These are phyloP conservation scores for Vicia faba DNA, from an alignment of 306 rosid genomes.

Conservation along the genomic window DNA sequence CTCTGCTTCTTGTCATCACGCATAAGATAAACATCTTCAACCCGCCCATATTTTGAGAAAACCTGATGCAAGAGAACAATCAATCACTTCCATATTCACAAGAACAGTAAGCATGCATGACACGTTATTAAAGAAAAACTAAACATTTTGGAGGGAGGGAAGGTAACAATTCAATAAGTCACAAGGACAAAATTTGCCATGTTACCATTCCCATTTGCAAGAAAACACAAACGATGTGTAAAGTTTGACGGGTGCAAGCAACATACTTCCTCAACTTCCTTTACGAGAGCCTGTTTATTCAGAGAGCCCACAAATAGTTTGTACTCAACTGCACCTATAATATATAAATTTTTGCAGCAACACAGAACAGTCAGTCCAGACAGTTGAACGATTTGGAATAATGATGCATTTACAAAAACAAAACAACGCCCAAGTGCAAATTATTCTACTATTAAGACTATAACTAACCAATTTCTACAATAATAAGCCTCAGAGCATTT, in stretches of 20 bases:
- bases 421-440: constrained; percentile 15
- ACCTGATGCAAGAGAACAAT: constrained; percentile 58
- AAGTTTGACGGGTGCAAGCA: constrained; percentile 33
- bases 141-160: neutral
- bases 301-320: constrained; percentile 95
- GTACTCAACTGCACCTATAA: constrained; percentile 92
- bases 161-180: constrained; percentile 16
- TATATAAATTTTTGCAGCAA: constrained; percentile 41
- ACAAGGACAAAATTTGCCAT: constrained; percentile 15
- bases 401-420: constrained; percentile 4
- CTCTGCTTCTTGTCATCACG: constrained; percentile 92
- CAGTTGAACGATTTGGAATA: constrained; percentile 9
- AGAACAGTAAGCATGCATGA: constrained; percentile 25
- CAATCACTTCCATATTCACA: constrained; percentile 37
- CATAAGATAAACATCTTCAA: constrained; percentile 97
- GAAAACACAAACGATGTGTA: constrained; percentile 26
- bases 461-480: constrained; percentile 19
- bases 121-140: constrained; percentile 6
- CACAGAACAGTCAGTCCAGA: constrained; percentile 37
- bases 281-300: constrained; percentile 81
- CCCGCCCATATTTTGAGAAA: constrained; percentile 80
- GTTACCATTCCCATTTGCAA: constrained; percentile 17
- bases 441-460: constrained; percentile 6
- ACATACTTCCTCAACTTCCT: constrained; percentile 93
- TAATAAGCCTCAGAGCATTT: constrained; percentile 9